phyloP scores from a whole-genome alignment of 2,329 filamentous ascomycete genomes.

The Fusarium brachygibbosum region DNA sequence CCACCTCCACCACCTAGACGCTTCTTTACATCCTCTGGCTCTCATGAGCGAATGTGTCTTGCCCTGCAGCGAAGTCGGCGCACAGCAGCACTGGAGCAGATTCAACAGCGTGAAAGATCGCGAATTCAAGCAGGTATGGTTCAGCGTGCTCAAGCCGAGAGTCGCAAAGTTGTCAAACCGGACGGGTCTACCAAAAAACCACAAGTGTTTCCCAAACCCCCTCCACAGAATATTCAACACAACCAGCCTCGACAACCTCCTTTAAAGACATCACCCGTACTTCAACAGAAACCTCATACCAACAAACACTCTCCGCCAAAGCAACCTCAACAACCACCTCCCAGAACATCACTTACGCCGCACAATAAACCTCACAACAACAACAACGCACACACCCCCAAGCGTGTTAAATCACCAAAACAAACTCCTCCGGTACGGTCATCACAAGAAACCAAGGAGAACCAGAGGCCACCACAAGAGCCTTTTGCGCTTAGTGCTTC shows the following conservation, averaged over 20 bases:
- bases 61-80: conserved; percentile 55
- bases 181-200: not conserved
- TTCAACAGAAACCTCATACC: conserved; percentile 9
- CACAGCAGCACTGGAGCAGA: conserved; percentile 51
- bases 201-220: not conserved
- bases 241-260: conserved; percentile 4
- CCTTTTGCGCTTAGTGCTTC: conserved; percentile 46
- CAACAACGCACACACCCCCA: conserved; percentile 1
- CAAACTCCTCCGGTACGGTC: not conserved
- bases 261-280: not conserved
- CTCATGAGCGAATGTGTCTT: conserved; percentile 53
- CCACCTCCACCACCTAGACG: conserved; percentile 41
- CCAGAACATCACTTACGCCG: not conserved
- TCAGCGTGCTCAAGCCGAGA: conserved; percentile 30
- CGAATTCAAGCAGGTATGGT: conserved; percentile 42
- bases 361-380: conserved; percentile 7
- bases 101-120: conserved; percentile 47
- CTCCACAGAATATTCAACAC: not conserved
- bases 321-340: not conserved
- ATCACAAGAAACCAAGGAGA: conserved; percentile 41
- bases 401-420: conserved; percentile 2
- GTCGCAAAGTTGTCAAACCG: conserved; percentile 8
- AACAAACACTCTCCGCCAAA: not conserved
- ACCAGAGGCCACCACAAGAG: conserved; percentile 39
- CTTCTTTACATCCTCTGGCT: conserved; percentile 57